Evolutionary conservation across 768 basidiomycete species (phyloP), one percentile per base, ranked within the genome.

Genomic region (Macrocybe gigantea): DNA sequence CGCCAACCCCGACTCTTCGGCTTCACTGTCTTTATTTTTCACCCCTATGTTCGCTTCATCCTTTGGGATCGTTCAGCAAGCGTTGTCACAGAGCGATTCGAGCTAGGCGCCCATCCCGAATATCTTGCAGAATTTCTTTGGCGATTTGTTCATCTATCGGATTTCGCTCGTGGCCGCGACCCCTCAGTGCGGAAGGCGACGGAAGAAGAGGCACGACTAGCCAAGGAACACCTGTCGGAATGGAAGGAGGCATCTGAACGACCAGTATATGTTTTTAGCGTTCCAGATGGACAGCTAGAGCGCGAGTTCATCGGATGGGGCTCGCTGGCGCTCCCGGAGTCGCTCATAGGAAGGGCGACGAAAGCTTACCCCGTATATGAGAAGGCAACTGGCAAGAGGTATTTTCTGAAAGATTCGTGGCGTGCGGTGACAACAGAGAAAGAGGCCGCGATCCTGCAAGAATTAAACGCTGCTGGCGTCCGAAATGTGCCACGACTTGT

Each of bases 321-420:
- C 36, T 38, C 36, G 11, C 36, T 38, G 11, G 22, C 22, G 22
- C 22, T 22, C 22, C 22, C 22, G 22, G 22, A 22, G 22, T 22
- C 22, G 22, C 22, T 38, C 36, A 14, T 38, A 11, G 36, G 36
- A 38, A 11, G 36, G 36, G 36, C 36, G 14, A 38, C 36, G 14
- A 38, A 14, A 38, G 14, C 36, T 14, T 38, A 11, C 14, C 36
- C 36, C 11, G 36, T 38, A 11, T 38, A 38, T 14, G 36, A 38
- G 36, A 14, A 38, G 11, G 36, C 11, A 11, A 38, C 36, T 1
- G 6, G 15, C 12, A 22, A n/a, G 13, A n/a, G n/a, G 14, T 14
- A 32, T 34, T 60, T 61, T 35, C 37, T 66, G 13, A 66, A 66
- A 42, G 64, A 66, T 33, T 51, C 38, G 5, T 66, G 64, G 64